Conservation (phyloP, 139 green algal genomes). For the Zygnema circumcarinatum region DNA sequence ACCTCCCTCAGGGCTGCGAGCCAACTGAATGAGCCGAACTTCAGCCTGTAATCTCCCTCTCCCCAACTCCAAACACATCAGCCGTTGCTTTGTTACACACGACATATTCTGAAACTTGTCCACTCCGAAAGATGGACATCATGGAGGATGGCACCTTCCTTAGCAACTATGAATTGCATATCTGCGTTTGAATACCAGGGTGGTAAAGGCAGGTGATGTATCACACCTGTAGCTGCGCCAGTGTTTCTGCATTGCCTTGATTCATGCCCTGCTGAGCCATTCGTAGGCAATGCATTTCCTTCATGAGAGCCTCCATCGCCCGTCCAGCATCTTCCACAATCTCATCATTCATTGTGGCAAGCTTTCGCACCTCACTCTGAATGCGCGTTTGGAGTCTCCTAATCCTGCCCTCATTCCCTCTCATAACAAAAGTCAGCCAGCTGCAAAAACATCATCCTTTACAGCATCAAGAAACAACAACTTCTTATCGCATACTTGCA, state of each 20-base stretch:
- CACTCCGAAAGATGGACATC: no score
- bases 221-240: conserved; percentile 18
- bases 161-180: no score
- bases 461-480: neutral
- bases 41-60: neutral
- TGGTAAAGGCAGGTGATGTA: no score
- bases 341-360: conserved; percentile 55
- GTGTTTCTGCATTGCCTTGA: neutral
- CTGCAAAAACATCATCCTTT: neutral
- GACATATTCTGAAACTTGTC: no score
- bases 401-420: conserved; percentile 10
- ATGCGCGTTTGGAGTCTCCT: conserved; percentile 27
- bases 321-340: conserved; percentile 44
- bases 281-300: conserved; percentile 56
- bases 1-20: neutral
- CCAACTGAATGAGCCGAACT: neutral
- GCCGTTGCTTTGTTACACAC: no score
- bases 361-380: conserved; percentile 49
- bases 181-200: no score
- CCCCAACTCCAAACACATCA: no score
- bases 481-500: no score
- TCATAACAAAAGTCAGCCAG: neutral
- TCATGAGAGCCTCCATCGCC: conserved; percentile 48
- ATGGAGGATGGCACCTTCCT: no score
- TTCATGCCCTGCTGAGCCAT: conserved; percentile 48